Evolutionary conservation across 495 filamentous ascomycete species (phyloP), one percentile per base, ranked within the genome.

Genomic region (Friedmanniomyces simplex): DNA sequence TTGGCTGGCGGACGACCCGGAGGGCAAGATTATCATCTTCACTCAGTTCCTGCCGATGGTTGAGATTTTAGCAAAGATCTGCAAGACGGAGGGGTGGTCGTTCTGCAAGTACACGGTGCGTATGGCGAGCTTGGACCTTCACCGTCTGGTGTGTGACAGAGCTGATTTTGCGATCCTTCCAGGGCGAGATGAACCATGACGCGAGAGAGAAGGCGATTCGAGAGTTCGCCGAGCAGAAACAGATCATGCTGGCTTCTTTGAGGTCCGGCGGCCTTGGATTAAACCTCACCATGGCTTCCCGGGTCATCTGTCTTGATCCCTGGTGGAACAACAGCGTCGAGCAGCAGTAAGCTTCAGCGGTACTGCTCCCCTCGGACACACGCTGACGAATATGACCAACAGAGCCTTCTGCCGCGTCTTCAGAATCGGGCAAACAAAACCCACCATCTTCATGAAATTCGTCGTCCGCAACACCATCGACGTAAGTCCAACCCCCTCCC

Each of bases 351-450:
- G 18, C 6, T 49, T 34, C 14, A 12, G 55, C 59, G 10, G 37
- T 65, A n/a, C n/a, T 32, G 28, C 28, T 32, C 28, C 28, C 28
- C 28, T 32, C 10, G 4, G 10, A 32, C 28, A 32, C 10, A 32
- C 28, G 28, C 28, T 32, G 10, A 32, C 28, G 28, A 32, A 4
- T 10, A 32, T 6, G 66, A 68, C 39, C 63, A 70, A 43, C 74
- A 82, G 28, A 69, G 84, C 84, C 0, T 84, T 84, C 61, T 80
- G 76, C 30, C 78, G 84, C 0, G 71, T 86, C 7, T 79, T 76
- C 53, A 75, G 84, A 3, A 83, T 84, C 20, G 84, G 84, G 0
- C 84, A 89, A 51, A 51, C 57, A 1, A 72, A 77, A 2, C 64
- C 76, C 16, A 81, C 84, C 0, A 71, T 76, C 34, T 75, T 81